These are phyloP conservation scores for Linderniella brevidens DNA, from an alignment of 257 asterid species.

Conservation along the genomic window DNA sequence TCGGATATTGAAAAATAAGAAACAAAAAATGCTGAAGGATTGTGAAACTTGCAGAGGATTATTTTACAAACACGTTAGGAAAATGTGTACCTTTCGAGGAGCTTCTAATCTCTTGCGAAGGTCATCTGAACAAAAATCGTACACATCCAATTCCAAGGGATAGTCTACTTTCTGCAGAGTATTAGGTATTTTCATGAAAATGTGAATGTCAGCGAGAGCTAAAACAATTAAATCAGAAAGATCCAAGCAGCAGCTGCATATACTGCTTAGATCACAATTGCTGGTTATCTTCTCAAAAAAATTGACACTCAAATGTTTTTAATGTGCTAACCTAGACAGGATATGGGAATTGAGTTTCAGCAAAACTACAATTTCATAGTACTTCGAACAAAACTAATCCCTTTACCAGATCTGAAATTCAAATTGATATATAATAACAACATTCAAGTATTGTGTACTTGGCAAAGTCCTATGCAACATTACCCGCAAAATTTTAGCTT, in stretches of 20 bases:
- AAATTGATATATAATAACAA: too few relatives aligned
- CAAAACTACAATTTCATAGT: too few relatives aligned
- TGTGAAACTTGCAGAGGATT: background rate
- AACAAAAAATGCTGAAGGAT: conserved; percentile 8
- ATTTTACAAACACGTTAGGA: conserved; percentile 10
- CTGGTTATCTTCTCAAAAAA: too few relatives aligned
- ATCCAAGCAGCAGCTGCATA: background rate
- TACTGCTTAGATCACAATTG: background rate
- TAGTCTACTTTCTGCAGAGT: conserved; percentile 83
- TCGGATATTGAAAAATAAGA: conserved; percentile 8
- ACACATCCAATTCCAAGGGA: conserved; percentile 87
- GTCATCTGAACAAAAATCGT: conserved; percentile 88
- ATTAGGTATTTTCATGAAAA: conserved; percentile 7
- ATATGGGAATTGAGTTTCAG: too few relatives aligned
- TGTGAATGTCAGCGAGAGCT: too few relatives aligned
- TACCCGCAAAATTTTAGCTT: conserved; percentile 98
- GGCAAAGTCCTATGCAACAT: too few relatives aligned
- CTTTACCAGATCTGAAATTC: too few relatives aligned
- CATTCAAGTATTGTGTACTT: too few relatives aligned
- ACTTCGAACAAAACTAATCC: too few relatives aligned
- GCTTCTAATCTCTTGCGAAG: conserved; percentile 68
- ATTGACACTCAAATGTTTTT: too few relatives aligned
- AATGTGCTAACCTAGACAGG: too few relatives aligned
- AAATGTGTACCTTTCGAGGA: conserved; percentile 62
- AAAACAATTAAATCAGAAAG: background rate